Evolutionary conservation across 176 grass and related monocot species (phyloP), one percentile per base, ranked within the genome.

Genomic region (Oryza nivara): DNA sequence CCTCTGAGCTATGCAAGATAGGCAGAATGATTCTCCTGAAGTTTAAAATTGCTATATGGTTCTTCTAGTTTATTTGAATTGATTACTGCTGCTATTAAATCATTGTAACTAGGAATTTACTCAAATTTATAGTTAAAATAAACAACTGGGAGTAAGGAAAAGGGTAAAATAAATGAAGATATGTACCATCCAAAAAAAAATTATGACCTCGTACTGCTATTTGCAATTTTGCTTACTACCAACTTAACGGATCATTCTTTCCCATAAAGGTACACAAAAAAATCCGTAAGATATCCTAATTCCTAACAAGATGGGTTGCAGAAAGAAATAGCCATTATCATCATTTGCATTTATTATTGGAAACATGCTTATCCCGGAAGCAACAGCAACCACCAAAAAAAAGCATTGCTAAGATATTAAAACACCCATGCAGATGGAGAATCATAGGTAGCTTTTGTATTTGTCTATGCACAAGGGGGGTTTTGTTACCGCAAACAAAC

Each of bases 401-500:
- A 38, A 38, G 36, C 36, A 38, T 38, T 6, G 36, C 36, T 38
- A 38, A 38, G 36, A 70, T 70, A 20, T 20, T 30, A 70, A 54
- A 44, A 61, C 49, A n/a, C 6, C 12, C 47, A 12, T 83, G 60
- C 20, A 30, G 10, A 54, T 13, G 72, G 9, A 47, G 23, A 78
- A 78, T 11, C 45, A 48, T 77, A 60, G 10, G 44, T 72, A 54
- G 20, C 25, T 15, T 43, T 16, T 71, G 72, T 19, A 68, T 61
- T 56, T 26, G 8, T 83, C 12, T 20, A 79, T 80, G 44, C 40
- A 81, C 28, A 73, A 73, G 52, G 77, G 81, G 82, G 14, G 41
- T 80, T 83, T 75, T 75, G 86, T 92, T 92, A 89, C 90, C 82
- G 67, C 67, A 81, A 83, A 98, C 87, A 89, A 91, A 98, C 96